phyloP scores from a whole-genome alignment of 306 rosid species.

The Pterocarpus macrocarpus region DNA sequence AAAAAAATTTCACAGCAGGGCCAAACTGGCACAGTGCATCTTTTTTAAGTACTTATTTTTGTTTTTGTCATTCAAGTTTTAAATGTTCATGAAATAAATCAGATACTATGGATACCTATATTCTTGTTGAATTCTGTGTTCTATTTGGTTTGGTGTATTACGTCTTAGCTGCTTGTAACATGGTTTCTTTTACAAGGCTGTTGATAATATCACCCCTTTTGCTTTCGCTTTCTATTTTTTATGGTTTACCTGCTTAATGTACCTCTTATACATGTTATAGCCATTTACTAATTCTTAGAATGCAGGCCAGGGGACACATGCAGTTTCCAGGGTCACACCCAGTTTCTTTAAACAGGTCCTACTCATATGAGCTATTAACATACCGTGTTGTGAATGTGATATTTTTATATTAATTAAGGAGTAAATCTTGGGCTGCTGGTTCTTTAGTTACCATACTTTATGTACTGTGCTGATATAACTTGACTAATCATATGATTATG shows the following conservation, averaged over 20 bases:
- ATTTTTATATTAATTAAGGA: neutral
- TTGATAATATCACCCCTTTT: neutral
- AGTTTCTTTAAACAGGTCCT: constrained; percentile 95
- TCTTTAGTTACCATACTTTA: too few relatives aligned
- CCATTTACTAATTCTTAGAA: constrained; percentile 43
- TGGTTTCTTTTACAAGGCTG: neutral
- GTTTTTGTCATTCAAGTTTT: too few relatives aligned
- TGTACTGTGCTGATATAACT: too few relatives aligned
- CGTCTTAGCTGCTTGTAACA: constrained; percentile 15
- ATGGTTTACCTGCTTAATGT: constrained; percentile 33
- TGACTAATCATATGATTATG: constrained; percentile 26
- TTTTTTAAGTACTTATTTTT: too few relatives aligned
- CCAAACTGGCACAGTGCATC: too few relatives aligned
- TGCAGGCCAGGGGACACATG: constrained; percentile 85
- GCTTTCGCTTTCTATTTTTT: neutral
- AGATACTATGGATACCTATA: too few relatives aligned
- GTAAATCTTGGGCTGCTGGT: constrained; percentile 17
- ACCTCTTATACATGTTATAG: constrained; percentile 32
- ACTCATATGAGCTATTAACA: constrained; percentile 43
- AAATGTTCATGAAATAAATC: too few relatives aligned
- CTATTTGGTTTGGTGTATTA: constrained; percentile 1
- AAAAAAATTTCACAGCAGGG: too few relatives aligned
- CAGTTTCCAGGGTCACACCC: constrained; percentile 99
- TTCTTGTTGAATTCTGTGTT: neutral
- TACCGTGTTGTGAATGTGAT: constrained; percentile 25